A percentile compares a stretch with the other conserved stretches of the same genome.
These are phyloP conservation scores for Tulasnella sp. DNA, from an alignment of 768 basidiomycete genomes.

Conservation along the genomic window DNA sequence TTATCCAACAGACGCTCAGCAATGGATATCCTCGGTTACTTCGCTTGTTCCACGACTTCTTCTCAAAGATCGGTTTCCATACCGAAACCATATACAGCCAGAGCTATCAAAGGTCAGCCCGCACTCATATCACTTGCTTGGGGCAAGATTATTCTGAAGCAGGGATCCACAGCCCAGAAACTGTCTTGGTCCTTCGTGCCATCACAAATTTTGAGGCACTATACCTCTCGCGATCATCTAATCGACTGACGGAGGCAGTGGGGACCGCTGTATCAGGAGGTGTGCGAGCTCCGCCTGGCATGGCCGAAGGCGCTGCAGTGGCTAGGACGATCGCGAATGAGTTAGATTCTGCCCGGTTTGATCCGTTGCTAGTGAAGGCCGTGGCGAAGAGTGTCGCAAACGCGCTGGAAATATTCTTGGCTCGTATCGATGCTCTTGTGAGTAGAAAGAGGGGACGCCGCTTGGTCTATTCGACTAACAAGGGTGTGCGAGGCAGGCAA, in stretches of 20 bases:
- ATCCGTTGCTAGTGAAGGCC: slow-evolving; percentile 70
- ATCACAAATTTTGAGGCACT: slow-evolving; percentile 73
- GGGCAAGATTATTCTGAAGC: background rate
- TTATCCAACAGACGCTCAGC: slow-evolving; percentile 82
- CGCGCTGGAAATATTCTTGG: slow-evolving; percentile 56
- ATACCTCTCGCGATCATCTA: slow-evolving; percentile 78
- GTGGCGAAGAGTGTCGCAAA: slow-evolving; percentile 64
- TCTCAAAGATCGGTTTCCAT: slow-evolving; percentile 87
- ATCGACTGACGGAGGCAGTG: slow-evolving; percentile 73
- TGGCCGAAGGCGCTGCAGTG: slow-evolving; percentile 64
- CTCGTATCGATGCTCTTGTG: slow-evolving; percentile 59
- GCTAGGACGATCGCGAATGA: slow-evolving; percentile 78
- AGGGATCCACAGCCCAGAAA: slow-evolving; percentile 62
- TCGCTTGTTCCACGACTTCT: slow-evolving; percentile 92
- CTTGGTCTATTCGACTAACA: background rate
- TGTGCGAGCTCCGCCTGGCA: slow-evolving; percentile 53
- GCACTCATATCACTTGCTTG: no score
- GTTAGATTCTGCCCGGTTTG: slow-evolving; percentile 84
- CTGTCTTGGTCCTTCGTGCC: slow-evolving; percentile 73
- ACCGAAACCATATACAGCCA: slow-evolving; percentile 88
- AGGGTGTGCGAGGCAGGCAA: slow-evolving; percentile 41
- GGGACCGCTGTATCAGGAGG: slow-evolving; percentile 67
- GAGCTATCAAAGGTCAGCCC: slow-evolving; percentile 63
- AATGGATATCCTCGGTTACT: slow-evolving; percentile 78
- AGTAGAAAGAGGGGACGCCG: slow-evolving; percentile 23